Percentiles rank a stretch among this genome's conserved stretches.
phyloP scores from a whole-genome alignment of 768 basidiomycete genomes.

The Neoboletus brunneissimus region DNA sequence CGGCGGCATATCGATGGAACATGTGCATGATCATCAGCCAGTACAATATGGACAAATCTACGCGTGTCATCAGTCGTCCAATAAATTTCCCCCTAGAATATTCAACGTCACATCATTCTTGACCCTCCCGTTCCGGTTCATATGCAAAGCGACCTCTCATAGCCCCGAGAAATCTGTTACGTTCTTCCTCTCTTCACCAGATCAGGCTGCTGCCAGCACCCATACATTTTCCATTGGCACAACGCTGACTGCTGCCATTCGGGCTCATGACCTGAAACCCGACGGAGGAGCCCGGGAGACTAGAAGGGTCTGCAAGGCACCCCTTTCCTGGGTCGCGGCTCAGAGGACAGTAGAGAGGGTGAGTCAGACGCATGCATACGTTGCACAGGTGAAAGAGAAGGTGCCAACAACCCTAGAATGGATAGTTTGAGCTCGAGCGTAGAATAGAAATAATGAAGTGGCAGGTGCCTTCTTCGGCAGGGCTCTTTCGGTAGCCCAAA shows the following conservation, averaged over 20 bases:
- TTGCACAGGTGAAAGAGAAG: conserved; percentile 55
- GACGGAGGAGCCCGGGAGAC: conserved; percentile 11
- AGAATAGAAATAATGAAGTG: conserved; percentile 35
- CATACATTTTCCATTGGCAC: conserved; percentile 40
- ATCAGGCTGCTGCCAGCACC: conserved; percentile 37
- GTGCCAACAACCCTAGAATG: conserved; percentile 55
- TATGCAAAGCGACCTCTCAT: conserved; percentile 49
- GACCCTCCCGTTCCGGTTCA: conserved; percentile 32
- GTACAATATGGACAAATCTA: conserved; percentile 8
- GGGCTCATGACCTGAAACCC: conserved; percentile 5
- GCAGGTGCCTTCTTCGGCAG: conserved; percentile 42
- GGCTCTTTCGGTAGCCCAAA: conserved; percentile 42
- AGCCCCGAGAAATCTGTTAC: conserved; percentile 41
- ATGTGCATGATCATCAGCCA: background rate
- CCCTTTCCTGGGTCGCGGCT: conserved; percentile 18
- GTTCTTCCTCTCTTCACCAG: conserved; percentile 42
- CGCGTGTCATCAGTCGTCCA: background rate
- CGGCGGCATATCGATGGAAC: background rate
- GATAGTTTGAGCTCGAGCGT: conserved; percentile 51
- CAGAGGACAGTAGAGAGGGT: conserved; percentile 46
- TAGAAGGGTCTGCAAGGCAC: conserved; percentile 23
- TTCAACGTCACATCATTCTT: conserved; percentile 1
- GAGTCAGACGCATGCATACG: conserved; percentile 49
- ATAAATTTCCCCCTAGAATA: background rate
- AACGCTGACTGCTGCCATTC: conserved; percentile 21